Percentiles rank a stretch among this genome's conserved stretches.
phyloP scores from a whole-genome alignment of 2,329 filamentous ascomycete genomes.

The Pseudogymnoascus sp. region DNA sequence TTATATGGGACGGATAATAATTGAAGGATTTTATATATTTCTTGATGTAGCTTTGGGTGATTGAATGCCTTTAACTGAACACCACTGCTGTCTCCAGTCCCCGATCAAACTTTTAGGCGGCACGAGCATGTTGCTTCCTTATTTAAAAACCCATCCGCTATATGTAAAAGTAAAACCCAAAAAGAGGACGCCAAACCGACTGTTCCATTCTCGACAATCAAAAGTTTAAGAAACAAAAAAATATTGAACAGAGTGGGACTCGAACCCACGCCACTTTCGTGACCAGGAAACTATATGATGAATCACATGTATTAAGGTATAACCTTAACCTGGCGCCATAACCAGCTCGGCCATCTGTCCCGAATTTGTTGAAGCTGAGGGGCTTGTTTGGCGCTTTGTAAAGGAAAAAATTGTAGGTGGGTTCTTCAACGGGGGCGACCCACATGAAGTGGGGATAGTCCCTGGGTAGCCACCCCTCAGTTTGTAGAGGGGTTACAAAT shows the following conservation, averaged over 20 bases:
- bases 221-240: not conserved
- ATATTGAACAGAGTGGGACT: slow-evolving; percentile 30
- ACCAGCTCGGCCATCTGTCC: slow-evolving; percentile 10
- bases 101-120: not conserved
- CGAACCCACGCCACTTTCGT: slow-evolving; percentile 32
- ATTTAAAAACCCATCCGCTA: no score
- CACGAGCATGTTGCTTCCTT: no score
- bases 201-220: not conserved
- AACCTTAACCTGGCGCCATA: slow-evolving; percentile 10
- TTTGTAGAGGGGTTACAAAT: not conserved
- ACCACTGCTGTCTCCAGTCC: not conserved
- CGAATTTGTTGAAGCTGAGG: slow-evolving; percentile 1
- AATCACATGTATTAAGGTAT: slow-evolving; percentile 7
- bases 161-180: not conserved
- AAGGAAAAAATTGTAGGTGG: not conserved
- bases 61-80: no score
- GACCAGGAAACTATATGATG: slow-evolving; percentile 26
- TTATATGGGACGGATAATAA: not conserved
- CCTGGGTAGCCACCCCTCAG: not conserved
- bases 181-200: not conserved
- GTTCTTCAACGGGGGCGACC: not conserved
- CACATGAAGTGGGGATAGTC: not conserved
- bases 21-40: not conserved
- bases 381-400: not conserved
- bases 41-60: no score